Percentiles rank a stretch among this genome's conserved stretches.
Conservation (phyloP, 2,329 filamentous ascomycete species). For the Ophiostoma sp. region DNA sequence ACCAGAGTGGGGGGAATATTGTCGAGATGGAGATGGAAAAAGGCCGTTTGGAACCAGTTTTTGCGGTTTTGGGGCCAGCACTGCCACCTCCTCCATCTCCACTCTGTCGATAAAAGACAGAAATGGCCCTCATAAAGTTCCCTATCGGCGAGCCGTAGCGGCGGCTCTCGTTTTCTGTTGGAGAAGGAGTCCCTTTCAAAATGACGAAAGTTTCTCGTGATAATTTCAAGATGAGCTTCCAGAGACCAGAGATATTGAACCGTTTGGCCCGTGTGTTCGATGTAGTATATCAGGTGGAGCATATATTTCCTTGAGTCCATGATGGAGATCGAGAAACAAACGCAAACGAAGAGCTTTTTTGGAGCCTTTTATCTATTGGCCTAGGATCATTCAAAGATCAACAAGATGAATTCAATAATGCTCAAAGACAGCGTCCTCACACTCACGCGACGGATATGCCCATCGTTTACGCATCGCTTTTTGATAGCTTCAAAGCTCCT, state of each 20-base stretch:
- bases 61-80: background rate
- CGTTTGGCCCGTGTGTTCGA: background rate
- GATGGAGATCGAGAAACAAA: background rate
- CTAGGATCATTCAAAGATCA: no score
- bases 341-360: background rate
- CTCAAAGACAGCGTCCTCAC: no score
- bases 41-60: background rate
- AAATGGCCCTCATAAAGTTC: background rate
- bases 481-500: background rate
- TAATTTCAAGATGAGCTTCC: background rate
- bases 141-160: background rate
- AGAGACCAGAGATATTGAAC: background rate
- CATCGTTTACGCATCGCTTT: background rate
- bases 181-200: background rate
- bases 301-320: background rate
- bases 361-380: background rate
- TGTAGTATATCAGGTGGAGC: background rate
- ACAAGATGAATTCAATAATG: no score
- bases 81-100: conserved; percentile 21
- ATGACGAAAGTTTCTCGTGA: background rate
- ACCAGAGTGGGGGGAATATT: background rate
- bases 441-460: no score
- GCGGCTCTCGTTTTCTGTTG: background rate
- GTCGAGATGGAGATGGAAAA: background rate
- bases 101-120: background rate